Evolutionary conservation across 176 grass and related monocot species (phyloP).

Genomic region (Olyra latifolia): DNA sequence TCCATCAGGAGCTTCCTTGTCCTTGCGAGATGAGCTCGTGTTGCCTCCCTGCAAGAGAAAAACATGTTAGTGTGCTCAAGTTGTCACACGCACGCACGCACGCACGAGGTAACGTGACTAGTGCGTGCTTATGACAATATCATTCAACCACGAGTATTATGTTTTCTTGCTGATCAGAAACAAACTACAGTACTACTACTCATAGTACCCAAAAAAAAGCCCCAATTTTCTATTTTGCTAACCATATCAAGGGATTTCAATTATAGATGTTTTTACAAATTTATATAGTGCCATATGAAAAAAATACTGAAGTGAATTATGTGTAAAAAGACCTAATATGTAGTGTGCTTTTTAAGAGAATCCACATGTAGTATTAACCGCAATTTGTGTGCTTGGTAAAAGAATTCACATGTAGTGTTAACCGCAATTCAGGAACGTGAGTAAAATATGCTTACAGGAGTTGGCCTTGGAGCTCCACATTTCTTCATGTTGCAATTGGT

Average conservation of each 20-base stretch:
- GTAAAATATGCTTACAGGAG: slow-evolving; percentile 46
- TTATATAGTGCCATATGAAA: background rate
- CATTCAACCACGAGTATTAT: background rate
- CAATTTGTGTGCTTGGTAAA: too few relatives aligned
- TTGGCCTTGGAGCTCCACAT: slow-evolving; percentile 76
- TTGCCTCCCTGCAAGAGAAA: slow-evolving; percentile 25
- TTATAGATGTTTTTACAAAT: background rate
- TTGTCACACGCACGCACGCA: background rate
- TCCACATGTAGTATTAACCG: too few relatives aligned
- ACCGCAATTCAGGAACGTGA: background rate
- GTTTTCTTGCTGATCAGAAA: background rate
- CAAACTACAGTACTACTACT: background rate
- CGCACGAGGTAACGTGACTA: background rate
- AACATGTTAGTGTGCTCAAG: background rate
- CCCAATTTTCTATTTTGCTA: background rate
- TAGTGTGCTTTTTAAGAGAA: background rate
- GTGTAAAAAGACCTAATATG: background rate
- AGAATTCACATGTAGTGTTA: background rate
- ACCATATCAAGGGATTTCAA: background rate
- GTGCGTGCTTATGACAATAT: background rate
- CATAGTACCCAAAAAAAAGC: background rate
- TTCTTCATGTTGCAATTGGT: slow-evolving; percentile 98
- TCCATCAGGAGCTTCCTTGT: slow-evolving; percentile 70
- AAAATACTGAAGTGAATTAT: background rate
- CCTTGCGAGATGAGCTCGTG: slow-evolving; percentile 38